phyloP scores from a whole-genome alignment of 177 flowering plant species.

The Vitis hybrid region DNA sequence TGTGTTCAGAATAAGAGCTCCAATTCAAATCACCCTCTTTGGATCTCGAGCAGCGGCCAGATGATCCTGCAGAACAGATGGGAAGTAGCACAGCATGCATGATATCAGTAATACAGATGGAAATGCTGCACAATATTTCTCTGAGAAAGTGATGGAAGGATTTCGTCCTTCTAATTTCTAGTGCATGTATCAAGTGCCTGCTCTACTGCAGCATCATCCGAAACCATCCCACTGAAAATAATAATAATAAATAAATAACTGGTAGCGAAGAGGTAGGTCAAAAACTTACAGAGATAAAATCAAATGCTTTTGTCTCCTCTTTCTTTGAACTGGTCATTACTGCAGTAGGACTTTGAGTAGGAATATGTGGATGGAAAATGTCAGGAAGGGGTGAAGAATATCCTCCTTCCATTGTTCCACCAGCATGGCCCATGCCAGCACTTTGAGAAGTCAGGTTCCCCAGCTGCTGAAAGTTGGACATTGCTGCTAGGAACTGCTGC shows the following conservation, averaged over 20 bases:
- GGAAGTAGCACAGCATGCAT: background rate
- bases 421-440: conserved; percentile 27
- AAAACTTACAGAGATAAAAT: conserved; percentile 86
- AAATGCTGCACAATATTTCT: no score
- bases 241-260: background rate
- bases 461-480: conserved; percentile 76
- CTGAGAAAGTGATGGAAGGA: no score
- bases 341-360: conserved; percentile 43
- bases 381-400: conserved; percentile 66
- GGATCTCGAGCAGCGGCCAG: conserved; percentile 80
- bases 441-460: conserved; percentile 49
- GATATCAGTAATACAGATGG: no score
- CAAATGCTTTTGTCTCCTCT: conserved; percentile 92
- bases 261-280: background rate
- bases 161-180: no score
- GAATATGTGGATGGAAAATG: conserved; percentile 61
- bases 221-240: no score
- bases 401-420: conserved; percentile 44
- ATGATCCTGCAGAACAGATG: conserved; percentile 68
- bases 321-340: conserved; percentile 62
- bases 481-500: conserved; percentile 77
- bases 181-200: no score
- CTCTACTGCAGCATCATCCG: no score
- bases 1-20: background rate
- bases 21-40: conserved; percentile 48